phyloP scores from a whole-genome alignment of 352 stramenopile species.

The Thalassiosira livingstoniorum region DNA sequence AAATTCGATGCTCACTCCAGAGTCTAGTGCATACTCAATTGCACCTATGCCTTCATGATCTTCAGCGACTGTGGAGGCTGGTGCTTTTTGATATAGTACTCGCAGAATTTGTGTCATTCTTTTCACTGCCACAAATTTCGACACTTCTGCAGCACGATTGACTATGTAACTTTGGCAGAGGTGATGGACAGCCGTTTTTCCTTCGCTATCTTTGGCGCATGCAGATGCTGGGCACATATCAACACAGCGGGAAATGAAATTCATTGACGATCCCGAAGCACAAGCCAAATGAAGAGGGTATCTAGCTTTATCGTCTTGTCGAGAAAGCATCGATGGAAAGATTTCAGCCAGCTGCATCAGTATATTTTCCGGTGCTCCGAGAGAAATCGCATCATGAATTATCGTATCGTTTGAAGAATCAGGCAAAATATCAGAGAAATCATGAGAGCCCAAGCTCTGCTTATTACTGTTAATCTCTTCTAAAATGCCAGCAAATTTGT shows the following conservation, averaged over 20 bases:
- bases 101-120: conserved; percentile 29
- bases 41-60: conserved; percentile 19
- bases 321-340: conserved; percentile 13
- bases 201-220: conserved; percentile 9
- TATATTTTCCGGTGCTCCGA: conserved; percentile 2
- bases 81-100: conserved; percentile 33
- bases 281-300: conserved; percentile 23
- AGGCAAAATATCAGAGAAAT: too few relatives aligned
- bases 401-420: too few relatives aligned
- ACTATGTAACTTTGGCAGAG: conserved; percentile 16
- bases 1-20: conserved; percentile 16
- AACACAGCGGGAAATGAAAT: conserved; percentile 31
- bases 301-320: neutral
- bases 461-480: too few relatives aligned
- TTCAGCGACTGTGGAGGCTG: conserved; percentile 17
- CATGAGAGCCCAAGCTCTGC: too few relatives aligned
- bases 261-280: neutral
- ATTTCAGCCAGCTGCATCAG: conserved; percentile 20
- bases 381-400: conserved; percentile 24
- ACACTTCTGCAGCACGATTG: neutral
- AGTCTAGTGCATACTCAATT: conserved; percentile 38
- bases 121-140: neutral
- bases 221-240: conserved; percentile 12
- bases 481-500: too few relatives aligned
- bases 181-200: conserved; percentile 32